Conservation (phyloP, 306 rosid species). For the Acacia acuminata region DNA sequence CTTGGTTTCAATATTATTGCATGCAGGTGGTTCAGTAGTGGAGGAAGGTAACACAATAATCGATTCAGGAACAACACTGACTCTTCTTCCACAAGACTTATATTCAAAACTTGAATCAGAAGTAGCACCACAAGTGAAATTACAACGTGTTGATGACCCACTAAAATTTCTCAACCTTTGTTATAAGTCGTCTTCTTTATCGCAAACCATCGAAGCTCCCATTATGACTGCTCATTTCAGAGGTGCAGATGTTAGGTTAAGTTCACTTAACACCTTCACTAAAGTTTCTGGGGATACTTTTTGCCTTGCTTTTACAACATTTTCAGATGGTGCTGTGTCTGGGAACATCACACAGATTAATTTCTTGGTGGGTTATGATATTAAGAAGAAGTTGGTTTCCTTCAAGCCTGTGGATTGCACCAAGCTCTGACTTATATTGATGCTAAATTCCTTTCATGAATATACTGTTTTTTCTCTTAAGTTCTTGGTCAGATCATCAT, state of each 20-base stretch:
- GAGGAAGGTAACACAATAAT: neutral
- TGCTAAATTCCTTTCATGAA: no score
- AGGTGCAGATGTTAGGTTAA: conserved; percentile 41
- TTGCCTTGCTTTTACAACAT: conserved; percentile 45
- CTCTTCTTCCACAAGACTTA: neutral
- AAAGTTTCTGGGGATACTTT: neutral
- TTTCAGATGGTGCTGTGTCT: neutral
- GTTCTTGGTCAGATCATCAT: no score
- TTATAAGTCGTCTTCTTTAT: neutral
- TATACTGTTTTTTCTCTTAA: no score
- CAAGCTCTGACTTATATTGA: neutral
- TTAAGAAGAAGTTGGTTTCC: conserved; percentile 18
- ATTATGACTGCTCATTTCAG: conserved; percentile 38
- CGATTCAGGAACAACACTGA: neutral
- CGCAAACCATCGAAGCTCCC: conserved; percentile 10
- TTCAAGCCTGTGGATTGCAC: conserved; percentile 52
- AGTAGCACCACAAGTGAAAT: neutral
- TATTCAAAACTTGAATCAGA: neutral
- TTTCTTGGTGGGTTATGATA: conserved; percentile 61
- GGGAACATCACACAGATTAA: conserved; percentile 58
- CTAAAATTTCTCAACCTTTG: neutral
- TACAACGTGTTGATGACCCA: neutral
- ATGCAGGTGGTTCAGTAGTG: neutral
- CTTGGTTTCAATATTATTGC: neutral
- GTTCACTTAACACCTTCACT: conserved; percentile 37